phyloP scores from a whole-genome alignment of 768 basidiomycete genomes.

The Calvatia gigantea region DNA sequence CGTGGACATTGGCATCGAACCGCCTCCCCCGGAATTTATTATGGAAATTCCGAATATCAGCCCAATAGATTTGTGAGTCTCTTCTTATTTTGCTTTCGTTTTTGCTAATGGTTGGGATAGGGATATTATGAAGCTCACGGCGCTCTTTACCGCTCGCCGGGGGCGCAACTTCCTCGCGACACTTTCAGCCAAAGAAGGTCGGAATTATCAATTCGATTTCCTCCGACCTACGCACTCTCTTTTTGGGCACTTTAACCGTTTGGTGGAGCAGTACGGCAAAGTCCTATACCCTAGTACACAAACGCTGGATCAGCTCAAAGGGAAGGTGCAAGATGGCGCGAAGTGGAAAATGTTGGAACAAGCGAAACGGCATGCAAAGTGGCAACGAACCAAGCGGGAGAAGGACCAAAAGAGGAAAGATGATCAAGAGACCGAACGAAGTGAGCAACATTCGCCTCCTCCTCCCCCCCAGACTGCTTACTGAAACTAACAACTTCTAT shows the following conservation, averaged over 20 bases:
- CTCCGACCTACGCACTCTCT: conserved; percentile 93
- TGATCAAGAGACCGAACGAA: conserved; percentile 88
- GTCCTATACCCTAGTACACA: conserved; percentile 83
- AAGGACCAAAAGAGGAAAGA: conserved; percentile 84
- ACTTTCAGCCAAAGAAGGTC: conserved; percentile 84
- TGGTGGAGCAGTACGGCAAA: conserved; percentile 95
- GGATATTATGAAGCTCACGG: conserved; percentile 94
- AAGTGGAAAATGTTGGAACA: conserved; percentile 79
- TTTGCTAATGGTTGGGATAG: conserved; percentile 34
- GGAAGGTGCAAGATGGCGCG: conserved; percentile 58
- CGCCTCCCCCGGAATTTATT: conserved; percentile 78
- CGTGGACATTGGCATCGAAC: conserved; percentile 70
- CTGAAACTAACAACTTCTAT: conserved; percentile 12
- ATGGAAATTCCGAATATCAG: conserved; percentile 86
- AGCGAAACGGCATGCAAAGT: conserved; percentile 77
- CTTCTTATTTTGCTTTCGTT: neutral
- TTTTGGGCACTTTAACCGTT: conserved; percentile 93
- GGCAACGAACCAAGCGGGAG: conserved; percentile 82
- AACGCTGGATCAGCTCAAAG: conserved; percentile 64
- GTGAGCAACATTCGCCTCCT: conserved; percentile 51
- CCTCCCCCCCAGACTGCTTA: neutral
- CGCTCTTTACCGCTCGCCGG: conserved; percentile 90
- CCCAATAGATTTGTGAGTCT: conserved; percentile 84
- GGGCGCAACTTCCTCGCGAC: conserved; percentile 83
- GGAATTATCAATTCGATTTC: conserved; percentile 98